Conservation (phyloP, 2,329 filamentous ascomycete species). For the Gyromitra esculenta region DNA sequence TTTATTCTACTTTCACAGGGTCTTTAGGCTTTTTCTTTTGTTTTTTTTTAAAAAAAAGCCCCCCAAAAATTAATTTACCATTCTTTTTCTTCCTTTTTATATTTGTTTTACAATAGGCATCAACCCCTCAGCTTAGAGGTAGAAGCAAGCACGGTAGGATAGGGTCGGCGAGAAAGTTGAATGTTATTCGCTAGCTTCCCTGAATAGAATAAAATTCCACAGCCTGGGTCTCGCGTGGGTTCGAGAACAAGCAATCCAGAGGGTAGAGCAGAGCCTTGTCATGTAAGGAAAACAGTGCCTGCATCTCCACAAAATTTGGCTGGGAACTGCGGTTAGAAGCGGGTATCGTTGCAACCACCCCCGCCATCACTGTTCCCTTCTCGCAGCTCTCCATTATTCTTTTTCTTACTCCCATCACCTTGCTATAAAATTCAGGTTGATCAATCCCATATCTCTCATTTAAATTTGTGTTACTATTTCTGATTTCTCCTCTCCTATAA, state of each 20-base stretch:
- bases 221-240: background rate
- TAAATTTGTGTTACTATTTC: background rate
- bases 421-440: conserved; percentile 14
- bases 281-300: conserved; percentile 19
- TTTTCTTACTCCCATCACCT: background rate
- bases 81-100: conserved; percentile 22
- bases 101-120: conserved; percentile 10
- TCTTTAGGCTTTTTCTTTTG: conserved; percentile 22
- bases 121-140: background rate
- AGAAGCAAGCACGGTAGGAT: conserved; percentile 9
- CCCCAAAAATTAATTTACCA: conserved; percentile 14
- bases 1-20: conserved; percentile 31
- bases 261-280: too few species aligned
- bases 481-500: background rate
- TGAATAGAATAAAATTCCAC: conserved; percentile 1
- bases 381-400: background rate
- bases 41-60: background rate
- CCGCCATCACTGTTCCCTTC: conserved; percentile 16
- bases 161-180: conserved; percentile 10
- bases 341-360: conserved; percentile 31
- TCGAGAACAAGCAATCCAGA: background rate
- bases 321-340: conserved; percentile 34
- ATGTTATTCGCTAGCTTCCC: conserved; percentile 11
- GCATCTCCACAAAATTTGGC: conserved; percentile 16
- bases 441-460: background rate